Conservation (phyloP, 169 alveolate genomes). For the Babesia caballi region DNA sequence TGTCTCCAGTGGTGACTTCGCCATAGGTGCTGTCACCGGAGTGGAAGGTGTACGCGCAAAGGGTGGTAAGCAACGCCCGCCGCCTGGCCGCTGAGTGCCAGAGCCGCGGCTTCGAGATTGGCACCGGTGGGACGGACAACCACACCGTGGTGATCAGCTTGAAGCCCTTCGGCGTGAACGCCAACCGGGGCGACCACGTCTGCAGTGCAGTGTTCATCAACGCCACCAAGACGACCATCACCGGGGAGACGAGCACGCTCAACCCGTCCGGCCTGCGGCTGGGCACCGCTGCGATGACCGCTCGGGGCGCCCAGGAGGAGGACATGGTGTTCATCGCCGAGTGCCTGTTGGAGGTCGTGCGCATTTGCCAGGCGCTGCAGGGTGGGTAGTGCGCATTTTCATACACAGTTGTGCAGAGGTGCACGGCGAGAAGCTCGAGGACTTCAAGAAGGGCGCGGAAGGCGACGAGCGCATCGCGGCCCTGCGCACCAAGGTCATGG, state of each 20-base stretch:
- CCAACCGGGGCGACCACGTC: slow-evolving; percentile 79
- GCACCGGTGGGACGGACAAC: slow-evolving; percentile 92
- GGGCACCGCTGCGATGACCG: slow-evolving; percentile 94
- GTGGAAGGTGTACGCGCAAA: slow-evolving; percentile 75
- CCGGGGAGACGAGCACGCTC: slow-evolving; percentile 80
- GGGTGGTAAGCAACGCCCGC: slow-evolving; percentile 74
- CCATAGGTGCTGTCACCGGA: slow-evolving; percentile 59
- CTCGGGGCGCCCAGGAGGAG: slow-evolving; percentile 87
- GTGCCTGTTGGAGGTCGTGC: slow-evolving; percentile 64
- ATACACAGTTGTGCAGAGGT: slow-evolving; percentile 11
- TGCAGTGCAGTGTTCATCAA: slow-evolving; percentile 83
- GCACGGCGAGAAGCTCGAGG: slow-evolving; percentile 64
- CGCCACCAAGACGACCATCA: slow-evolving; percentile 84
- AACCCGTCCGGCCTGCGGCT: slow-evolving; percentile 90
- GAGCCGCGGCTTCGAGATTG: slow-evolving; percentile 69
- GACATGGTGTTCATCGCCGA: slow-evolving; percentile 81
- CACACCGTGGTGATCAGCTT: slow-evolving; percentile 87
- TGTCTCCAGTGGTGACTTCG: background rate
- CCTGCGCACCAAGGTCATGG: slow-evolving; percentile 61
- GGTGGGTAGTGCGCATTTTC: background rate
- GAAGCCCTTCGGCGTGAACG: slow-evolving; percentile 83
- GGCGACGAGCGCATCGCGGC: slow-evolving; percentile 34
- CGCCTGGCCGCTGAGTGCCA: slow-evolving; percentile 80
- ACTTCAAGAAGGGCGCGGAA: slow-evolving; percentile 63
- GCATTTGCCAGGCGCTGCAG: slow-evolving; percentile 62